These are phyloP conservation scores for Aureobasidium sp. DNA, from an alignment of 2,329 filamentous ascomycete genomes.

Conservation along the genomic window DNA sequence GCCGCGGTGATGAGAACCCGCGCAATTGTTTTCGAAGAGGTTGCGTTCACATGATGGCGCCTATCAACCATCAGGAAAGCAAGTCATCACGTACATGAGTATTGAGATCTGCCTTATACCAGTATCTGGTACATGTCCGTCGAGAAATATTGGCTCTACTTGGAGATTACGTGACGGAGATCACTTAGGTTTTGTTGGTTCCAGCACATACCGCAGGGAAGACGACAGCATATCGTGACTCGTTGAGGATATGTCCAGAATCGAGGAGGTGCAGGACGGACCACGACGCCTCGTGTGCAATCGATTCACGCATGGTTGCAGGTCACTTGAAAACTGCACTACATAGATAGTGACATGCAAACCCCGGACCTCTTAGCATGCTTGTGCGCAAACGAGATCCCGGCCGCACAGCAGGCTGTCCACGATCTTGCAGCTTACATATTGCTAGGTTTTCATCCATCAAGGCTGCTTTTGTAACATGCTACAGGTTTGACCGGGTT, in stretches of 20 bases:
- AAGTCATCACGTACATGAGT: not conserved
- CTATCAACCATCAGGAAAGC: not conserved
- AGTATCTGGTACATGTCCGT: not conserved
- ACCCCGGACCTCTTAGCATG: not conserved
- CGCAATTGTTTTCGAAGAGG: slow-evolving; percentile 40
- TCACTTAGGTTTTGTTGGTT: not conserved
- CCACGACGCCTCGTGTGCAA: not conserved
- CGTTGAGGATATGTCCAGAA: not conserved
- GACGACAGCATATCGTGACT: not conserved
- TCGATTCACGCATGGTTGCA: not conserved
- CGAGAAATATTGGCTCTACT: not conserved
- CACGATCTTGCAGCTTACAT: slow-evolving; percentile 2
- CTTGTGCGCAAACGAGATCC: slow-evolving; percentile 2
- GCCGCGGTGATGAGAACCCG: slow-evolving; percentile 40
- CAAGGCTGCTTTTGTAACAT: slow-evolving; percentile 6
- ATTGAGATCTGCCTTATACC: not conserved
- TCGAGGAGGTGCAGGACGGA: not conserved
- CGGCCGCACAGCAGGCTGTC: slow-evolving; percentile 1
- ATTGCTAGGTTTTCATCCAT: not conserved
- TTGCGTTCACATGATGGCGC: slow-evolving; percentile 26
- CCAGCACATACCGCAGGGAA: not conserved
- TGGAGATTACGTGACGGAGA: not conserved
- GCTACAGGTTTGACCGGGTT: not conserved
- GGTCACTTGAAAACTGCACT: not conserved
- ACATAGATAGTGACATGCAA: slow-evolving; percentile 5